phyloP scores from a whole-genome alignment of 2,329 filamentous ascomycete genomes.

The Huntiella moniliformis region DNA sequence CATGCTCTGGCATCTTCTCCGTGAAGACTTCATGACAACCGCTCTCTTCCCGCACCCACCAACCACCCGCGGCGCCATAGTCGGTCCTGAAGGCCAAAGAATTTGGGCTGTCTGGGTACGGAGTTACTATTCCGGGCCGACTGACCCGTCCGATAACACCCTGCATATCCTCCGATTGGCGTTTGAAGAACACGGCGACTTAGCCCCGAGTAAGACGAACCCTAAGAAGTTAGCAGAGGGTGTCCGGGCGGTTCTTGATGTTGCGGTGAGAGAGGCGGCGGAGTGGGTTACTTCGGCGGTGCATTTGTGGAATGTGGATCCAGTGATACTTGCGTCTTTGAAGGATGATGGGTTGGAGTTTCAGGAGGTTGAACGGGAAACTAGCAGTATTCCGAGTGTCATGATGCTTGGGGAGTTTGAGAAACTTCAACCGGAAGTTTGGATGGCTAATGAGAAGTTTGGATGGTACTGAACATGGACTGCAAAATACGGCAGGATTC shows the following conservation, averaged over 20 bases:
- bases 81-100: constrained; percentile 26
- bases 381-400: constrained; percentile 50
- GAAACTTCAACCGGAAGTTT: constrained; percentile 30
- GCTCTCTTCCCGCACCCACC: constrained; percentile 38
- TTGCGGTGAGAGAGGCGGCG: constrained; percentile 51
- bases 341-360: constrained; percentile 28
- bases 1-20: constrained; percentile 58
- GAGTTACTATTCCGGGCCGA: constrained; percentile 36
- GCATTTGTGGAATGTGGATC: constrained; percentile 67
- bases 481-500: background rate
- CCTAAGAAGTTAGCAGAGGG: constrained; percentile 29
- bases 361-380: constrained; percentile 35
- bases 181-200: constrained; percentile 31
- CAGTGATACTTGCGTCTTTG: constrained; percentile 29
- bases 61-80: constrained; percentile 50
- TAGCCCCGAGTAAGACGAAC: constrained; percentile 17
- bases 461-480: constrained; percentile 43
- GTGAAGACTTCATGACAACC: constrained; percentile 60
- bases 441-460: constrained; percentile 62
- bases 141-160: constrained; percentile 40
- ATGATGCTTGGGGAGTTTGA: constrained; percentile 37
- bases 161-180: constrained; percentile 52
- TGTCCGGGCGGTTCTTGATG: constrained; percentile 42
- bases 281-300: constrained; percentile 53
- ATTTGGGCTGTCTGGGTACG: constrained; percentile 60